Evolutionary conservation across 2,329 filamentous ascomycete genomes (phyloP), one percentile per base, ranked within the genome.

Genomic region (Neofusicoccum ribis): DNA sequence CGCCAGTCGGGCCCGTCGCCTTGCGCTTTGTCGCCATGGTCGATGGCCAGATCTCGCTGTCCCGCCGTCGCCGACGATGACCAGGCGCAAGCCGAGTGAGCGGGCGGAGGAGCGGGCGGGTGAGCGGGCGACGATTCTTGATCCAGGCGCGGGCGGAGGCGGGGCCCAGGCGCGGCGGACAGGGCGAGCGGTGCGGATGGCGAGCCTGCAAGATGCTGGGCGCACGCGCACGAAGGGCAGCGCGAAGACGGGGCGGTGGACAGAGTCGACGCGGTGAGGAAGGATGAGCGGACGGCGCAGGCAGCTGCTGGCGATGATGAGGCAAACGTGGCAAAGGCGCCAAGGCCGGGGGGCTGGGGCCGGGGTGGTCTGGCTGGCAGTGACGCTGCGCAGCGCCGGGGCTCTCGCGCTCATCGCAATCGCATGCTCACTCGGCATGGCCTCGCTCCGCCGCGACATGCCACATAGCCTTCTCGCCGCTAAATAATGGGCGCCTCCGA

Each of bases 401-500:
- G 36, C 39, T 54, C 46, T 12, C 15, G 61, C 61, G 49, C 49
- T 37, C 56, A 60, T 60, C 41, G 56, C 56, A 60, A 54, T 47
- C 61, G 49, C 61, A 64, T 12, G 49, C 50, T 46, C 61, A 44
- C 50, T 56, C 39, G 61, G 61, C 51, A 64, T 50, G 63, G 52
- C 23, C 27, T 39, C 15, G 37, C 46, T 41, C 46, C 20, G 46
- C 59, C 61, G 41, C 50, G 51, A 64, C 63, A 64, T 64, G 43
- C 63, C 52, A 59, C 63, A 41, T 47, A 47, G 62, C 50, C 51
- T 27, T 17, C 49, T 37, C n/a, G 17, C 41, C 11, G 44, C 44
- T 43, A 27, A 66, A 76, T 78, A 71, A 99, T 99, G 95, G 95
- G 95, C 80, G 94, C 94, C 76, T 97, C 94, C 81, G 94, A 98